Evolutionary conservation across 441 rosid species (phyloP), one percentile per base, ranked within the genome.

Genomic region (Arabidopsis hybrid): DNA sequence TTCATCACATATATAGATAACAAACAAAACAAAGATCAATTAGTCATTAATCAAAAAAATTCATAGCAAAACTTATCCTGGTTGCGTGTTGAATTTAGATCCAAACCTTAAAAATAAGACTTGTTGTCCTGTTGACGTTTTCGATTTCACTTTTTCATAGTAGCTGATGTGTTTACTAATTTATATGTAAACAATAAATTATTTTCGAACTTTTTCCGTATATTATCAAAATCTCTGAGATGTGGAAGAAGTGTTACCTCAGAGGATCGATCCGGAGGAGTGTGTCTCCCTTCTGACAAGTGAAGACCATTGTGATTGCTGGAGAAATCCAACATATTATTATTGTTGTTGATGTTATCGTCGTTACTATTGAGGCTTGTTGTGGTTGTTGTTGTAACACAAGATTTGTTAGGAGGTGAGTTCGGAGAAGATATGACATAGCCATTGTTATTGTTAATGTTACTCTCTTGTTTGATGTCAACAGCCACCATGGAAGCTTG

Each of bases 301-400:
- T 39, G 52, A 62, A 72, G 39, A 38, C 60, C 65, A 62, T 55
- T 67, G 61, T 72, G 81, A 46, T 72, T 85, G 80, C 84, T 81
- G 1, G 97, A 88, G 77, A 92, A 92, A 81, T 95, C 94, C 75
- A 92, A 79, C 90, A 92, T 83, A 80, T 81, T 88, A 61, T 84
- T 85, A 66, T 82, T 77, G 40, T 39, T 78, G 73, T 40, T 76
- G 83, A 79, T 88, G 73, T 83, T 84, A 73, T 83, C 87, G 73
- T 84, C 82, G 80, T 69, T 78, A 61, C 81, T 73, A 62, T 63
- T 78, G 42, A 73, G 75, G 16, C 81, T 78, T 69, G 81, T 78
- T 18, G 97, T 86, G 46, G 80, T 77, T 34, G 73, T 72, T 2
- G 85, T 86, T 21, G 97, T 85, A 61, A 90, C 84, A 49, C 96